These are phyloP conservation scores for Aspergillus jensenii DNA, from an alignment of 2,329 filamentous ascomycete genomes.

Conservation along the genomic window DNA sequence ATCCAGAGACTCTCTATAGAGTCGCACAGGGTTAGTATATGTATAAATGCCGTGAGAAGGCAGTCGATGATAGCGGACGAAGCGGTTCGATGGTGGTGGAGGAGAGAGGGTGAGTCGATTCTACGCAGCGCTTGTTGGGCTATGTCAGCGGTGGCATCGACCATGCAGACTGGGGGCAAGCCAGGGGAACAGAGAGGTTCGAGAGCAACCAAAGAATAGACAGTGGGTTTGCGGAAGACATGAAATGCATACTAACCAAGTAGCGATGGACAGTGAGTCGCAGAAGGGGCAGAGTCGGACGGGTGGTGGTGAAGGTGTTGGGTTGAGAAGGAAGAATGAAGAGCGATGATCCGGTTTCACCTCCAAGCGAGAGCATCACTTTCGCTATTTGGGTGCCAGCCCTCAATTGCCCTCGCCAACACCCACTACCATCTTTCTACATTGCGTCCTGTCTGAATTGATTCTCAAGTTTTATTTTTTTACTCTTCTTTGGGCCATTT, in stretches of 20 bases:
- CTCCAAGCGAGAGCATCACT: slow-evolving; percentile 35
- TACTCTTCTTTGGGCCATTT: slow-evolving; percentile 6
- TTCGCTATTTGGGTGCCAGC: slow-evolving; percentile 14
- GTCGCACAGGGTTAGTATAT: slow-evolving; percentile 31
- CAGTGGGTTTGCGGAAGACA: background rate
- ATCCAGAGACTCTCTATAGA: slow-evolving; percentile 24
- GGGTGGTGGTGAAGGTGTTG: slow-evolving; percentile 8
- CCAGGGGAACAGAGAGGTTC: slow-evolving; percentile 15
- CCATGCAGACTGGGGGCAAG: slow-evolving; percentile 26
- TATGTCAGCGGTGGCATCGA: slow-evolving; percentile 42
- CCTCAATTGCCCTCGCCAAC: slow-evolving; percentile 9
- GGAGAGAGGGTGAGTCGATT: slow-evolving; percentile 27
- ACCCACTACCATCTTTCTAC: slow-evolving; percentile 1
- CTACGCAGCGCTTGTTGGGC: slow-evolving; percentile 37
- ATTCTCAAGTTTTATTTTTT: background rate
- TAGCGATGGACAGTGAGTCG: slow-evolving; percentile 10
- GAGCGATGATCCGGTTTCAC: slow-evolving; percentile 37
- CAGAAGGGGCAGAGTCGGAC: slow-evolving; percentile 6
- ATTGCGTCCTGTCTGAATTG: background rate
- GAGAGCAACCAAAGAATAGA: background rate
- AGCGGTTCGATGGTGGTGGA: slow-evolving; percentile 20
- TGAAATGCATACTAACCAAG: slow-evolving; percentile 12
- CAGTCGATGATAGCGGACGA: slow-evolving; percentile 23
- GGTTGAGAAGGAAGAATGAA: slow-evolving; percentile 16
- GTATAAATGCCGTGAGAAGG: slow-evolving; percentile 19